phyloP scores from a whole-genome alignment of 140 eudicot genomes.

The Ambrosia hybrid region DNA sequence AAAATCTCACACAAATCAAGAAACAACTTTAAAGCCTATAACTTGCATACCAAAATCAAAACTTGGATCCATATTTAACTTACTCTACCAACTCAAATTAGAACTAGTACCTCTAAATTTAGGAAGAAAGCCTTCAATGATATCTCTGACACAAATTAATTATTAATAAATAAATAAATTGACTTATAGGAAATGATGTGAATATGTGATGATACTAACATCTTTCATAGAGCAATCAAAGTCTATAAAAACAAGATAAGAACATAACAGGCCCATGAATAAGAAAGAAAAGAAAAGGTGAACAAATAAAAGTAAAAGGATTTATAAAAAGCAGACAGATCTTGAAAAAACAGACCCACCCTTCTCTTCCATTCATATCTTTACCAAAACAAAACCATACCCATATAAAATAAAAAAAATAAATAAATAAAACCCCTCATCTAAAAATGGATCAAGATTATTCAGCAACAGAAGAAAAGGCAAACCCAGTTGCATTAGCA shows the following conservation, averaged over 20 bases:
- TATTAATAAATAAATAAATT: conserved; percentile 18
- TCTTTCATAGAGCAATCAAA: conserved; percentile 31
- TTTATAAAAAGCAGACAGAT: conserved; percentile 64
- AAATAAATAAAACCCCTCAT: conserved; percentile 20
- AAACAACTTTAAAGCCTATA: background rate
- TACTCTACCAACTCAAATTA: conserved; percentile 3
- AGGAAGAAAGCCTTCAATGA: conserved; percentile 5
- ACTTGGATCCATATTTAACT: conserved; percentile 18
- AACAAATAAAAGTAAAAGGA: conserved; percentile 37
- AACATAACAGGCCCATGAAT: conserved; percentile 35
- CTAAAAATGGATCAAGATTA: conserved; percentile 51
- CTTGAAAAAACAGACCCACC: conserved; percentile 63
- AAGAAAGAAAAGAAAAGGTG: conserved; percentile 17
- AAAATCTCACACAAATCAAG: conserved; percentile 1
- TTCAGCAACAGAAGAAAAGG: conserved; percentile 27
- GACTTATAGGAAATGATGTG: conserved; percentile 20
- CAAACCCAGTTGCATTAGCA: conserved; percentile 53
- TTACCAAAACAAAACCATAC: conserved; percentile 49
- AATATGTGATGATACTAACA: conserved; percentile 17
- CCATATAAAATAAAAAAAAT: conserved; percentile 45
- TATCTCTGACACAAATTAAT: conserved; percentile 17
- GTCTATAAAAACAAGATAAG: conserved; percentile 49
- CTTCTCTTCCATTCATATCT: conserved; percentile 46
- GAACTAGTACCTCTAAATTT: conserved; percentile 23
- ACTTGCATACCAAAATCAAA: conserved; percentile 9